These are phyloP conservation scores for Penicillium glabrum DNA, from an alignment of 2,329 filamentous ascomycete species.

Conservation along the genomic window DNA sequence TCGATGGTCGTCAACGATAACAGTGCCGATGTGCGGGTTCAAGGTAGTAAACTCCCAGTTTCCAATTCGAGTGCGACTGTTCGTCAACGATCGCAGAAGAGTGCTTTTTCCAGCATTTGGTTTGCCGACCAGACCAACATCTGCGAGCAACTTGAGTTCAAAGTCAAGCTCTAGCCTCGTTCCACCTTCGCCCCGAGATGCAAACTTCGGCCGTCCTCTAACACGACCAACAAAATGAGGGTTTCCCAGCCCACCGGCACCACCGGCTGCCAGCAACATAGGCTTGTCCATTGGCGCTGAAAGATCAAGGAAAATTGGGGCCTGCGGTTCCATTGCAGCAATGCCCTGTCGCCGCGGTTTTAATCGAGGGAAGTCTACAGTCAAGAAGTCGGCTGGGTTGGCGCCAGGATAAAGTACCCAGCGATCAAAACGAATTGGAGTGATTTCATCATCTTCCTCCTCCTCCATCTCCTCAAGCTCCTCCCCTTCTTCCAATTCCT, in stretches of 20 bases:
- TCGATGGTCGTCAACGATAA: slow-evolving; percentile 83
- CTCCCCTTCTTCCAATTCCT: background rate
- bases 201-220: slow-evolving; percentile 77
- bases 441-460: slow-evolving; percentile 29
- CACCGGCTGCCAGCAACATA: slow-evolving; percentile 81
- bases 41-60: slow-evolving; percentile 97
- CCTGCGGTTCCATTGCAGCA: slow-evolving; percentile 66
- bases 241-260: slow-evolving; percentile 87
- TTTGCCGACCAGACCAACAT: slow-evolving; percentile 89
- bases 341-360: slow-evolving; percentile 58
- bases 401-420: slow-evolving; percentile 86
- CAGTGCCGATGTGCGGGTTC: slow-evolving; percentile 91
- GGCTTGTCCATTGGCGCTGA: slow-evolving; percentile 77
- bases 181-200: slow-evolving; percentile 79
- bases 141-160: slow-evolving; percentile 91
- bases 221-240: slow-evolving; percentile 83
- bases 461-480: slow-evolving; percentile 4
- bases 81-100: slow-evolving; percentile 80
- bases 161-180: slow-evolving; percentile 78
- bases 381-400: slow-evolving; percentile 66
- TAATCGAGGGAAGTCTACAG: slow-evolving; percentile 58
- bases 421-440: slow-evolving; percentile 60
- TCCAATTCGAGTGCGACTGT: slow-evolving; percentile 84
- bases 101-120: slow-evolving; percentile 98
- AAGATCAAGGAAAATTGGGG: slow-evolving; percentile 72